These are phyloP conservation scores for Boletus coccyginus DNA, from an alignment of 768 basidiomycete genomes.

Conservation along the genomic window DNA sequence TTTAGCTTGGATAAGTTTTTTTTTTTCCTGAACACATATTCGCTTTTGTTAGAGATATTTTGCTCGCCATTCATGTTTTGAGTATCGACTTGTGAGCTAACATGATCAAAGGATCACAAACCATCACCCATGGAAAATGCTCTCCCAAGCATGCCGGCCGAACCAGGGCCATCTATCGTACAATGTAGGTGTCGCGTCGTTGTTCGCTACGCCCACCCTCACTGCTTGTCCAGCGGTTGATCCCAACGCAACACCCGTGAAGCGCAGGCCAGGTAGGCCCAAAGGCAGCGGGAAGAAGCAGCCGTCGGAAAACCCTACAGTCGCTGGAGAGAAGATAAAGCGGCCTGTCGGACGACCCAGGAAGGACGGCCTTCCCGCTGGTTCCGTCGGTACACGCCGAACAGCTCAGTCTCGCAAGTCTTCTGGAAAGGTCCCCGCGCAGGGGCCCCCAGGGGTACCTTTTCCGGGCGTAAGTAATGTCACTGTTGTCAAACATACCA, in stretches of 20 bases:
- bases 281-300: conserved; percentile 79
- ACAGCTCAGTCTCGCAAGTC: conserved; percentile 41
- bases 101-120: conserved; percentile 22
- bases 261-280: conserved; percentile 73
- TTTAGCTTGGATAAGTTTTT: conserved; percentile 36
- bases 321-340: conserved; percentile 55
- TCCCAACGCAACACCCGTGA: conserved; percentile 37
- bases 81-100: conserved; percentile 23
- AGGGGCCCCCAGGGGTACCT: conserved; percentile 27
- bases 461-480: conserved; percentile 29
- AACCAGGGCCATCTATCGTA: conserved; percentile 26
- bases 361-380: conserved; percentile 80
- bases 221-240: conserved; percentile 21
- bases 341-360: conserved; percentile 78
- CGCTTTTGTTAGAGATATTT: conserved; percentile 32
- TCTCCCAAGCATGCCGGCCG: conserved; percentile 26
- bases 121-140: conserved; percentile 23
- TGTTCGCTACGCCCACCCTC: conserved; percentile 1
- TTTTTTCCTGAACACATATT: conserved; percentile 29
- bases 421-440: conserved; percentile 27
- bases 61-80: conserved; percentile 16
- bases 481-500: neutral
- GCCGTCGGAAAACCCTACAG: conserved; percentile 35
- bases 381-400: conserved; percentile 54
- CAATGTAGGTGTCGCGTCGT: conserved; percentile 17